Percentiles rank a stretch among this genome's conserved stretches.
phyloP scores from a whole-genome alignment of 352 stramenopile genomes.

The Globisporangium carolinianum region DNA sequence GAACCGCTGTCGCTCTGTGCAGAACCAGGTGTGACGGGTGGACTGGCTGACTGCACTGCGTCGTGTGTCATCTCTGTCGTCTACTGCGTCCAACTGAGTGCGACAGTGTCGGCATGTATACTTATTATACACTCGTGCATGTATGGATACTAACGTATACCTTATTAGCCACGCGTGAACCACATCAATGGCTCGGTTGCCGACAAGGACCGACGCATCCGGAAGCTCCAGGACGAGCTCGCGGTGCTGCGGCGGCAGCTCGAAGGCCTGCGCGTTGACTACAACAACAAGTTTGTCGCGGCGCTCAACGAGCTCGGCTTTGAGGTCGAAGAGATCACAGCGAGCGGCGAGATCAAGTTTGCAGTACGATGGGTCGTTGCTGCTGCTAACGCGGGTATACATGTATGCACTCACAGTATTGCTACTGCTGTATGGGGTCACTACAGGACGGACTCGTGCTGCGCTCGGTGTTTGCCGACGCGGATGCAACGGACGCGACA shows the following conservation, averaged over 20 bases:
- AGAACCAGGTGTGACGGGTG: constrained; percentile 62
- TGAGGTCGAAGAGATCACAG: constrained; percentile 69
- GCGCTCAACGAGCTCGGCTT: constrained; percentile 75
- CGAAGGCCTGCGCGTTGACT: constrained; percentile 58
- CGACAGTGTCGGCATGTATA: background rate
- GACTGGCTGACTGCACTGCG: background rate
- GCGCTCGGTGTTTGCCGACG: constrained; percentile 47
- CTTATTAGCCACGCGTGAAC: constrained; percentile 57
- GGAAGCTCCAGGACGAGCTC: constrained; percentile 76
- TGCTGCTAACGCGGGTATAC: background rate
- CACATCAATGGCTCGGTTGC: constrained; percentile 80
- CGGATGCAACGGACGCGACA: constrained; percentile 1
- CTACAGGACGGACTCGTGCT: constrained; percentile 61
- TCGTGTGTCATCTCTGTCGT: too few species aligned
- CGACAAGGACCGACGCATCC: constrained; percentile 81
- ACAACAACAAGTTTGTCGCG: constrained; percentile 68
- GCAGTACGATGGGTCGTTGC: constrained; percentile 24
- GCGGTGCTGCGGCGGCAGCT: constrained; percentile 50
- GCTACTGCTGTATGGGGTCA: background rate
- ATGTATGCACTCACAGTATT: background rate
- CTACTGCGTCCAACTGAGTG: background rate
- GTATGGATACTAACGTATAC: background rate
- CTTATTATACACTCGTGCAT: too few species aligned
- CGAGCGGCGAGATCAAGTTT: constrained; percentile 79
- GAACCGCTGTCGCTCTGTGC: constrained; percentile 86